Percentiles rank a stretch among this genome's conserved stretches.
phyloP scores from a whole-genome alignment of 148 eudicot genomes.

The Dianthus caryophyllus region DNA sequence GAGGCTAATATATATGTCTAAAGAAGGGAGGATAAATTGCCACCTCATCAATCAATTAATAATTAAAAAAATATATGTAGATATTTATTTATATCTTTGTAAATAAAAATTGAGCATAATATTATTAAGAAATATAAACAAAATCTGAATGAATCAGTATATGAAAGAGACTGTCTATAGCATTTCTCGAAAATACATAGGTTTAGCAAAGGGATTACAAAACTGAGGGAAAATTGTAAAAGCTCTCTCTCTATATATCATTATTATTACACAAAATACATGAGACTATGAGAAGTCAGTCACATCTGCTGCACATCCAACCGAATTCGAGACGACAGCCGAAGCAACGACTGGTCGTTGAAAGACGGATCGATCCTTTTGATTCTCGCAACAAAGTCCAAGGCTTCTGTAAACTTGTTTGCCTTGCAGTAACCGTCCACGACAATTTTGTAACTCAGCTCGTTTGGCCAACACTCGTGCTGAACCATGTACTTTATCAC shows the following conservation, averaged over 20 bases:
- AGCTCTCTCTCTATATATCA: too few species aligned
- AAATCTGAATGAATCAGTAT: slow-evolving; percentile 3
- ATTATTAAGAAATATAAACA: neutral
- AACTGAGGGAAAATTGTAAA: slow-evolving; percentile 13
- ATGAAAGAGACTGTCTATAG: too few species aligned
- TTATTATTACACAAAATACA: slow-evolving; percentile 23
- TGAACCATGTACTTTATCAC: slow-evolving; percentile 73
- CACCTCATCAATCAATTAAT: slow-evolving; percentile 28
- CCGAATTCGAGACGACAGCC: slow-evolving; percentile 50
- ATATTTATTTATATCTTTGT: too few species aligned
- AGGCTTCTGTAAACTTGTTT: slow-evolving; percentile 55
- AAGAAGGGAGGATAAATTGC: slow-evolving; percentile 23
- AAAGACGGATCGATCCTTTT: slow-evolving; percentile 46
- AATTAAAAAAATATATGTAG: too few species aligned
- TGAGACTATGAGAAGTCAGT: slow-evolving; percentile 10
- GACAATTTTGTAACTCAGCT: slow-evolving; percentile 68
- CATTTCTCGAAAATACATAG: slow-evolving; percentile 25
- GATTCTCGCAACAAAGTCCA: slow-evolving; percentile 56
- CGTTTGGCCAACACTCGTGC: slow-evolving; percentile 64
- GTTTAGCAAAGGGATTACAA: slow-evolving; percentile 12
- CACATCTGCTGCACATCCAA: slow-evolving; percentile 27
- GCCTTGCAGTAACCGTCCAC: slow-evolving; percentile 81
- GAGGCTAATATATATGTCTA: slow-evolving; percentile 12
- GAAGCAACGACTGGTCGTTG: slow-evolving; percentile 41
- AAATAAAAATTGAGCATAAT: too few species aligned